Base-by-base conservation (phyloP, 305 asterid genomes). In the Fraxinus ornus region DNA sequence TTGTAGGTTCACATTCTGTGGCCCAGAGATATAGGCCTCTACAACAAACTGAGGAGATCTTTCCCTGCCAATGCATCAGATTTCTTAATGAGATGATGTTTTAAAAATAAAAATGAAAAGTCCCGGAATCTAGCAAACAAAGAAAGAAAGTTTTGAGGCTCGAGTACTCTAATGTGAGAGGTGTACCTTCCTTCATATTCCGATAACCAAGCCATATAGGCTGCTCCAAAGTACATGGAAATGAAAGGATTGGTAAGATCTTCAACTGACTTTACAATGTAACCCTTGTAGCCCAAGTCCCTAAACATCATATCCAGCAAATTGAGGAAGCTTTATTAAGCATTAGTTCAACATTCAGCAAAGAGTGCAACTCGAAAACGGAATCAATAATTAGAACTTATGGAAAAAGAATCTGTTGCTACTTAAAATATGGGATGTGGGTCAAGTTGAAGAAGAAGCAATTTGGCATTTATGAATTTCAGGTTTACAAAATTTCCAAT, bases 161-260 rank as follows among this genome's bases (percentile, higher is more conserved):
- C 3, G 1, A 28, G 4, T 19, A 21, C 37, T 24, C 7, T 1
- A 66, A 12, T 26, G 19, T 10, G 74, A 24, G 37, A 66, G 74
- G 22, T 79, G 55, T 85, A 95, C 99, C 94, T 92, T 88, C 97
- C 96, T 75, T 95, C 95, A 15, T 95, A 95, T 76, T 94, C 88
- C 74, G 97, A 92, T 81, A 95, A 83, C 99, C 98, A 95, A 68
- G 86, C 86, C 87, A 94, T 79, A 83, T 95, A 95, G 81, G 98
- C 98, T 24, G 98, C 94, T 78, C 99, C 99, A 41, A 95, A 94
- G 93, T 95, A 95, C 92, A 95, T 86, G 80, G 99, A 95, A 75
- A 90, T 89, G 68, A 95, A 94, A 44, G 99, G 99, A 88, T 90
- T 89, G 71, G 92, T 87, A 39, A 95, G 99, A 86, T 95, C 99